Evolutionary conservation across 495 filamentous ascomycete species (phyloP).

Genomic region (Bathelium albidoporum): DNA sequence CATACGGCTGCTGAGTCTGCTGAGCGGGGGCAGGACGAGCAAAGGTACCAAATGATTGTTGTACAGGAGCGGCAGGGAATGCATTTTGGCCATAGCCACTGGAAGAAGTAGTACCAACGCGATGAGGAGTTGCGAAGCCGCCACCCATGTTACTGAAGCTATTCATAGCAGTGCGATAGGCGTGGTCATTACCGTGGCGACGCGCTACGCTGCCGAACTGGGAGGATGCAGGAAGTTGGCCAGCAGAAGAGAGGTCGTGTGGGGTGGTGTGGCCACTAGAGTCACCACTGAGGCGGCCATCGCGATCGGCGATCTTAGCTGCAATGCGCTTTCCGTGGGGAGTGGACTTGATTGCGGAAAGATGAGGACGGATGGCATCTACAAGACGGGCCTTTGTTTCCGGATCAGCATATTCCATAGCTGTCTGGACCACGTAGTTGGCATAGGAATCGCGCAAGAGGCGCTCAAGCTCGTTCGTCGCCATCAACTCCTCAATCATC

Average conservation of each 20-base stretch:
- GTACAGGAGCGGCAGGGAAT: background rate
- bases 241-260: conserved; percentile 1
- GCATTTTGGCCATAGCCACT: background rate
- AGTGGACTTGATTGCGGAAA: conserved; percentile 72
- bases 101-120: background rate
- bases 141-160: background rate
- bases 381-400: conserved; percentile 62
- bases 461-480: conserved; percentile 64
- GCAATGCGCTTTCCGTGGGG: conserved; percentile 90
- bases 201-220: background rate
- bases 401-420: conserved; percentile 70
- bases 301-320: conserved; percentile 57
- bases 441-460: conserved; percentile 84
- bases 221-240: background rate
- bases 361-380: conserved; percentile 70
- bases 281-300: conserved; percentile 13
- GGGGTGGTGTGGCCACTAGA: conserved; percentile 7
- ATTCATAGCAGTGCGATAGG: background rate
- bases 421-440: conserved; percentile 97
- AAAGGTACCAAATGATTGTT: background rate
- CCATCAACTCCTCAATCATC: conserved; percentile 75
- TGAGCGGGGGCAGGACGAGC: background rate
- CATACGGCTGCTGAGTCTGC: background rate
- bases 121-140: background rate
- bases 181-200: background rate